Conservation (phyloP, 768 basidiomycete species). For the Rhizopogon vulgaris region DNA sequence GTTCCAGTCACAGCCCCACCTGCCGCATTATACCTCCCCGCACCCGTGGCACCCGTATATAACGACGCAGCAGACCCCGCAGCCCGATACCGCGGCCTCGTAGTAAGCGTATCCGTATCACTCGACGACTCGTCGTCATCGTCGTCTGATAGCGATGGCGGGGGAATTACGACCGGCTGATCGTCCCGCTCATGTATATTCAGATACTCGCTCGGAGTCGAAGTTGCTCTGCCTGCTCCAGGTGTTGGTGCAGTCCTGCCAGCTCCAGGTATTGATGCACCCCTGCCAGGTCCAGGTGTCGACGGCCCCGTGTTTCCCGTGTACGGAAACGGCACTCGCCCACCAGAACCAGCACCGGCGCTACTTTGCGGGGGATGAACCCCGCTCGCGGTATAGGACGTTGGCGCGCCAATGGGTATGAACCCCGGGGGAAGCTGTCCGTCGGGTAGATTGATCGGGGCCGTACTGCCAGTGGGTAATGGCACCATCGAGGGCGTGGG, state of each 20-base stretch:
- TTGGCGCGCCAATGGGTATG: conserved; percentile 22
- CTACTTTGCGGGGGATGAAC: no score
- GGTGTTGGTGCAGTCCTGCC: no score
- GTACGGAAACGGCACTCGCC: no score
- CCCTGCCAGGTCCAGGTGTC: no score
- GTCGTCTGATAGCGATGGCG: conserved; percentile 12
- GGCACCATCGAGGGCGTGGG: conserved; percentile 4
- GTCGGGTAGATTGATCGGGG: conserved; percentile 21
- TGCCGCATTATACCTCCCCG: conserved; percentile 5
- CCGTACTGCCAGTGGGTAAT: conserved; percentile 6
- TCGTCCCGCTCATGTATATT: conserved; percentile 1
- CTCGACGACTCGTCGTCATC: conserved; percentile 23
- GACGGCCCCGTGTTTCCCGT: no score
- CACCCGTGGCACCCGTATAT: conserved; percentile 9
- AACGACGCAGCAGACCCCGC: conserved; percentile 6
- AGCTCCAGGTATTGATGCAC: no score
- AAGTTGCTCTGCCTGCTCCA: no score
- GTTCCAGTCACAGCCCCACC: conserved; percentile 8
- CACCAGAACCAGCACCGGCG: no score
- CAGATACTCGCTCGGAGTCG: no score
- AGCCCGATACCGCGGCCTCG: conserved; percentile 21
- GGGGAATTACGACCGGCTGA: conserved; percentile 19
- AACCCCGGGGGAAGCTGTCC: conserved; percentile 33
- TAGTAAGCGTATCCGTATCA: conserved; percentile 30
- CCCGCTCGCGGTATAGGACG: conserved; percentile 1